Conservation (phyloP, 139 green algal species). For the Tetradesmus obliquus region DNA sequence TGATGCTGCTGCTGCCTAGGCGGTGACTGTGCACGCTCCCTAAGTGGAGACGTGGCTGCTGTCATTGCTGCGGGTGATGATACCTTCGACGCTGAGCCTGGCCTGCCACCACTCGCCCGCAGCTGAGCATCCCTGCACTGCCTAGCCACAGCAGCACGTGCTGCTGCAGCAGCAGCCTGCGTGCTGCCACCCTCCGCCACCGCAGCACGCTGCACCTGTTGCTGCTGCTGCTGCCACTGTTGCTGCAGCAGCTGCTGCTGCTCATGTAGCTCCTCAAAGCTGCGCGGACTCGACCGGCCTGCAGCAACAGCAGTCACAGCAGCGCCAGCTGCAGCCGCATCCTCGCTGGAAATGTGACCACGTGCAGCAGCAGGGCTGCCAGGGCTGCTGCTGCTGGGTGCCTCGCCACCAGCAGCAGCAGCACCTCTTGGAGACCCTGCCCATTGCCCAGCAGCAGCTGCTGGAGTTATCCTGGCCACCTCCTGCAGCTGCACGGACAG, state of each 20-base stretch:
- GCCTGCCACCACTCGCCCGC: neutral
- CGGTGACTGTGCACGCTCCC: neutral
- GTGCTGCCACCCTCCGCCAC: neutral
- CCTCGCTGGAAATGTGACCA: too few relatives aligned
- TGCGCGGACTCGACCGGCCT: neutral
- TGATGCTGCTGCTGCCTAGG: neutral
- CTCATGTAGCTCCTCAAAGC: neutral
- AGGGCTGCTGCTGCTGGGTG: neutral
- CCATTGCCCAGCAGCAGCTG: neutral
- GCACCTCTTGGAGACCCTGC: neutral
- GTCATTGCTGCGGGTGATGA: neutral
- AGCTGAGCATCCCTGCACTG: neutral
- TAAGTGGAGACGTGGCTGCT: neutral
- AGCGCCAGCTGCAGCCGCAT: neutral
- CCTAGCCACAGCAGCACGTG: neutral
- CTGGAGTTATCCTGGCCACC: neutral
- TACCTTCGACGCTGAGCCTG: neutral
- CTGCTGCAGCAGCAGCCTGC: neutral
- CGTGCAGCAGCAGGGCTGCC: neutral
- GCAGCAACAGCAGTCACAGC: neutral
- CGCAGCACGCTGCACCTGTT: neutral
- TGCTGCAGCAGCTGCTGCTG: neutral
- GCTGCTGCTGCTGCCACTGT: neutral
- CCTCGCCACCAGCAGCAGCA: neutral
- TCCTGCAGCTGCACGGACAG: slow-evolving; percentile 2